These are phyloP conservation scores for Candida quercuum DNA, from an alignment of 805 yeast genomes.

Conservation along the genomic window DNA sequence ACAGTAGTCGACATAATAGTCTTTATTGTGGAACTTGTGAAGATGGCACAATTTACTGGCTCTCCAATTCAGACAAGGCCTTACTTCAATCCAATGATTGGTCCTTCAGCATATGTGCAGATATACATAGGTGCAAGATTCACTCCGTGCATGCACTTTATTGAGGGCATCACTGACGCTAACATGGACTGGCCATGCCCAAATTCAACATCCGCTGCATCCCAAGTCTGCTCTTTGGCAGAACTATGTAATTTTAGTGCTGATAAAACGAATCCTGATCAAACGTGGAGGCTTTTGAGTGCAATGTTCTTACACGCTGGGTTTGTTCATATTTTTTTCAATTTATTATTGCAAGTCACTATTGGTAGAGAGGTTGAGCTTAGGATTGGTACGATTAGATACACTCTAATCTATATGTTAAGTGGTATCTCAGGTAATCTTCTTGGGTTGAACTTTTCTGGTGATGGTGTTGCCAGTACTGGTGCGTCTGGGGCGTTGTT, in stretches of 20 bases:
- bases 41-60: constrained; percentile 56
- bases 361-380: constrained; percentile 57
- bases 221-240: constrained; percentile 51
- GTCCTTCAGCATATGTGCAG: constrained; percentile 63
- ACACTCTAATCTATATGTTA: constrained; percentile 47
- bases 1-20: constrained; percentile 46
- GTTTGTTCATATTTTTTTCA: constrained; percentile 60
- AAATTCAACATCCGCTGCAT: constrained; percentile 49
- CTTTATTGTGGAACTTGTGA: constrained; percentile 55
- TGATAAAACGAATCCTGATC: constrained; percentile 42
- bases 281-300: constrained; percentile 65
- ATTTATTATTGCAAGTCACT: constrained; percentile 53
- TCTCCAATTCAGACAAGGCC: constrained; percentile 64
- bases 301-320: constrained; percentile 77
- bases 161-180: constrained; percentile 45
- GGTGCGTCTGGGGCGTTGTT: constrained; percentile 73
- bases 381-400: constrained; percentile 49
- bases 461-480: constrained; percentile 58
- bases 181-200: constrained; percentile 58
- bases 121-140: constrained; percentile 70
- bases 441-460: constrained; percentile 65
- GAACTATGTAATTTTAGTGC: constrained; percentile 61
- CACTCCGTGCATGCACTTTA: constrained; percentile 61
- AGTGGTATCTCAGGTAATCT: constrained; percentile 65
- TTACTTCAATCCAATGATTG: constrained; percentile 72